Evolutionary conservation across 179 eudicot species (phyloP).

Genomic region (Actinidia chinensis): DNA sequence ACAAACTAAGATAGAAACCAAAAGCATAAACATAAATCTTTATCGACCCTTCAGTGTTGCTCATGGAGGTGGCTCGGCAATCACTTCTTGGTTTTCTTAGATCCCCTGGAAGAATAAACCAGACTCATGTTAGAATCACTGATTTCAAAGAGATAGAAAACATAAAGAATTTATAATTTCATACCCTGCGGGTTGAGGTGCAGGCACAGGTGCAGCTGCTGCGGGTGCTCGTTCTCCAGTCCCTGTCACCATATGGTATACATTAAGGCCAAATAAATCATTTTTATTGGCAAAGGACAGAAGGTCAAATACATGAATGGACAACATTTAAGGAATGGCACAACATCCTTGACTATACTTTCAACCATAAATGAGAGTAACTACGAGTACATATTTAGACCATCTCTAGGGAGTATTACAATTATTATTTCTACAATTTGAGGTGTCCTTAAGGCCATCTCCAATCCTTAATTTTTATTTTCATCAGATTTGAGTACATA

Average conservation of each 20-base stretch:
- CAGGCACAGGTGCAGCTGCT: conserved; percentile 40
- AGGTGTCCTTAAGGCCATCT: too few species aligned
- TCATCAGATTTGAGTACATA: too few species aligned
- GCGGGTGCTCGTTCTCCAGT: conserved; percentile 44
- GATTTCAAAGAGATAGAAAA: not conserved
- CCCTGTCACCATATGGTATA: conserved; percentile 34
- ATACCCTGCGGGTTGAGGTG: conserved; percentile 57
- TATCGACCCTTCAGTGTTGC: too few species aligned
- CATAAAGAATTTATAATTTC: conserved; percentile 13
- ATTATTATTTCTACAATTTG: too few species aligned
- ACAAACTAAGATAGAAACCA: too few species aligned
- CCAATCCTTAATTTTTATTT: too few species aligned
- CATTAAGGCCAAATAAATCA: not conserved
- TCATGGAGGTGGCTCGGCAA: not conserved
- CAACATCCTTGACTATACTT: too few species aligned
- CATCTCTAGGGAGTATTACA: too few species aligned
- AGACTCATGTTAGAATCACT: not conserved
- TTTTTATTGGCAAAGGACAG: not conserved
- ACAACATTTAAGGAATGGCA: too few species aligned
- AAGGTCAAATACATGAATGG: not conserved
- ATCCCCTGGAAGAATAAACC: conserved; percentile 33
- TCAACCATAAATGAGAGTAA: too few species aligned
- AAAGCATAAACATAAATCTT: too few species aligned
- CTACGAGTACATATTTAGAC: too few species aligned
- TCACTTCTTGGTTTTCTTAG: conserved; percentile 68